Base-by-base conservation (phyloP, 805 yeast genomes). In the Cyberlindnera mississippiensis region DNA sequence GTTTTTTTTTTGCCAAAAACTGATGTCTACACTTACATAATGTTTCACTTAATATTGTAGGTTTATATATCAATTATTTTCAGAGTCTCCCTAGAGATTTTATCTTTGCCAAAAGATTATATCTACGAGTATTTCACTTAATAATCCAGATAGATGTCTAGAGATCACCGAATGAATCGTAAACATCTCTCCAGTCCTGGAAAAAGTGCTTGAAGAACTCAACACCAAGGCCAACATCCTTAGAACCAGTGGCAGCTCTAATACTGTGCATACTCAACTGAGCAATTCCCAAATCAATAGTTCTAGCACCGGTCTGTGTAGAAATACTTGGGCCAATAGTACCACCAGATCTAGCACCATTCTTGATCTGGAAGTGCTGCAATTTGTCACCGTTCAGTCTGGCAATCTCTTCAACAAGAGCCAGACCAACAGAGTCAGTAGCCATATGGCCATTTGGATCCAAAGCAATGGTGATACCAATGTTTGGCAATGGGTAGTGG, bases 211-310 rank as follows among this genome's bases (percentile, higher is more conserved):
- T 70, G 69, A 85, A 85, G 63, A 80, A 83, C 58, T 80, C 77
- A 38, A 78, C 73, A 33, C 85, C 95, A 40, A 84, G 68, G 36
- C 86, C 88, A 45, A 85, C 73, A 57, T 87, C 96, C 58, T 79
- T 75, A 16, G 85, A 72, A 32, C 96, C 95, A 24, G 82, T 73
- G 12, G 89, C 74, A 20, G 93, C 95, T 55, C 95, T 74, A 52
- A 86, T 82, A 32, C 88, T 80, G 64, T 86, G 96, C 96, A 86
- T 86, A 3, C 91, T 76, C 53, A 84, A 69, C 64, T 86, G 95
- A 3, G 95, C 80, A 52, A 86, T 82, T 42, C 96, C 96, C 44
- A 85, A 62, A 55, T 86, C 96, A 42, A 85, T 76, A 33, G 91
- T 82, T 56, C 86, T 71, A 4, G 85, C 85, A 42, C 88, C 88